A percentile compares a stretch with the other conserved stretches of the same genome.
Conservation (phyloP, 768 basidiomycete genomes). For the Pleurotus platypus region DNA sequence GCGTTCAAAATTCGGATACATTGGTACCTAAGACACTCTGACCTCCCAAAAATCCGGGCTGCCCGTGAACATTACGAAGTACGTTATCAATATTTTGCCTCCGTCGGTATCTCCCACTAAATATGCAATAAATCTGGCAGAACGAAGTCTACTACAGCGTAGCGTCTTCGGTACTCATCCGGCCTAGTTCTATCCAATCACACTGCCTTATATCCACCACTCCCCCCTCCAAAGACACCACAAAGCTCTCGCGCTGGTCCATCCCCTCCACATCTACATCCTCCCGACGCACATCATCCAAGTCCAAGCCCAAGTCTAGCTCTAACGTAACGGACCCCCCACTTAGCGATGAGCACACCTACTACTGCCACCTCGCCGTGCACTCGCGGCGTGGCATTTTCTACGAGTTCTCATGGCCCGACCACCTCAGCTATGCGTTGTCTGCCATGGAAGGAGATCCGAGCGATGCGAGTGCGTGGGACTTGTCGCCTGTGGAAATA, state of each 20-base stretch:
- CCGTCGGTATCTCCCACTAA: background rate
- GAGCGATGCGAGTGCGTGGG: conserved; percentile 45
- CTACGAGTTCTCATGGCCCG: conserved; percentile 59
- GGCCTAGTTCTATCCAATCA: conserved; percentile 47
- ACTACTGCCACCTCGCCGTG: conserved; percentile 58
- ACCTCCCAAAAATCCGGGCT: conserved; percentile 58
- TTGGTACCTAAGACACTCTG: conserved; percentile 70
- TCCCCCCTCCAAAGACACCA: conserved; percentile 12
- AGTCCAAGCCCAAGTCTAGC: conserved; percentile 15
- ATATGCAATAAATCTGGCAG: conserved; percentile 28
- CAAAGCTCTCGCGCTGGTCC: conserved; percentile 10
- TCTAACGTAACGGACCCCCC: background rate
- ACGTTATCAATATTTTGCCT: conserved; percentile 14
- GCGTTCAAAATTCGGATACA: conserved; percentile 59
- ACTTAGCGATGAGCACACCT: conserved; percentile 21
- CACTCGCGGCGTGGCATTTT: conserved; percentile 58
- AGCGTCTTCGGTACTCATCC: conserved; percentile 40
- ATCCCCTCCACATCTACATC: conserved; percentile 11
- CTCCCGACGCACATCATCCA: conserved; percentile 14
- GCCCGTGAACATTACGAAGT: conserved; percentile 62
- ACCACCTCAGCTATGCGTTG: conserved; percentile 39
- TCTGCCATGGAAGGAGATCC: conserved; percentile 21
- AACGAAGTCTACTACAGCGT: conserved; percentile 76
- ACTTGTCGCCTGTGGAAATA: conserved; percentile 28
- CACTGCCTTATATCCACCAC: conserved; percentile 45